A percentile compares a stretch with the other conserved stretches of the same genome.
phyloP scores from a whole-genome alignment of 2,329 filamentous ascomycete species.

The Nannizzia gypsea region DNA sequence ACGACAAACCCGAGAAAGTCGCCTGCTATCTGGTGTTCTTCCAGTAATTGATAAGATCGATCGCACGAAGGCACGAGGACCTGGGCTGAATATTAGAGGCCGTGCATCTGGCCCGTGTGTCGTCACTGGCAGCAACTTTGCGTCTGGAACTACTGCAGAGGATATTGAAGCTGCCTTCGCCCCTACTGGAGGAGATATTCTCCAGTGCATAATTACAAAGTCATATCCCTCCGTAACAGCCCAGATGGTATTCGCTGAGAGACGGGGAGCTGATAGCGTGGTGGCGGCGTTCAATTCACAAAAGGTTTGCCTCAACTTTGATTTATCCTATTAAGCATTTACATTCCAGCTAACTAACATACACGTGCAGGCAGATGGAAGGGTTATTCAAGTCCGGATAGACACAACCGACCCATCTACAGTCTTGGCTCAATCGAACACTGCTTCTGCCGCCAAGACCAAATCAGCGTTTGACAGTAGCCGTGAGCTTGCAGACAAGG shows the following conservation, averaged over 20 bases:
- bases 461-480: conserved; percentile 23
- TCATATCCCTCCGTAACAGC: conserved; percentile 47
- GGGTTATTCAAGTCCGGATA: conserved; percentile 46
- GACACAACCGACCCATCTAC: conserved; percentile 22
- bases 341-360: not conserved
- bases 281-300: conserved; percentile 52
- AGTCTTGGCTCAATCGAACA: conserved; percentile 6
- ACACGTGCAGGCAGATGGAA: conserved; percentile 45
- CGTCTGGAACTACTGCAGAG: conserved; percentile 52
- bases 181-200: conserved; percentile 41
- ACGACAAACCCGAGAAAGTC: conserved; percentile 8
- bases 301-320: conserved; percentile 35
- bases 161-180: conserved; percentile 52
- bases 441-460: conserved; percentile 13
- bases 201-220: conserved; percentile 43
- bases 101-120: conserved; percentile 42
- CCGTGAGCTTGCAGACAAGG: conserved; percentile 31
- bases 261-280: conserved; percentile 45
- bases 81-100: conserved; percentile 45
- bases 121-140: conserved; percentile 52
- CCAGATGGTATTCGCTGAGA: conserved; percentile 47
- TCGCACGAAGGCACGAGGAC: not conserved
- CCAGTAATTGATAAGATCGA: not conserved
- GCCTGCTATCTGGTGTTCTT: conserved; percentile 8
- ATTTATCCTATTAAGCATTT: not conserved